phyloP scores from a whole-genome alignment of 768 basidiomycete genomes.

The Lactarius hengduanensis region DNA sequence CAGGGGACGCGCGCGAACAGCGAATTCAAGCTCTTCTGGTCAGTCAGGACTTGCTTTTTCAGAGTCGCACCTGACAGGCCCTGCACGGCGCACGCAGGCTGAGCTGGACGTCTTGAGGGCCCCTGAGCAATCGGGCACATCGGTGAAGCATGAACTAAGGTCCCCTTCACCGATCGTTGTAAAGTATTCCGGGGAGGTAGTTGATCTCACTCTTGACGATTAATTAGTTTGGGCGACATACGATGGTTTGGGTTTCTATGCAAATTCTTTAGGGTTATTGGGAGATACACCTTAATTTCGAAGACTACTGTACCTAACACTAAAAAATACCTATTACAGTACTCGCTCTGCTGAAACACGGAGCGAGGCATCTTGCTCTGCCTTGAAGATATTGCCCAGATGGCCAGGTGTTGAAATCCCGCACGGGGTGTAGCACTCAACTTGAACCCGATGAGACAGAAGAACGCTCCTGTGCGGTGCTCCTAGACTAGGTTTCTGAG shows the following conservation, averaged over 20 bases:
- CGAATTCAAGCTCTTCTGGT: conserved; percentile 20
- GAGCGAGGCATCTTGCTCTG: background rate
- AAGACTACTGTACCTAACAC: background rate
- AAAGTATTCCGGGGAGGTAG: conserved; percentile 1
- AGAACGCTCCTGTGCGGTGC: no score
- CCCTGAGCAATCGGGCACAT: conserved; percentile 2
- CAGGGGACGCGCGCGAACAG: background rate
- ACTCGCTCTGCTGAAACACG: background rate
- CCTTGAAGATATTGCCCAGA: background rate
- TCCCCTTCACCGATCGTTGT: conserved; percentile 12
- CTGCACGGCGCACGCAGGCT: conserved; percentile 6
- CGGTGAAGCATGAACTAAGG: conserved; percentile 13
- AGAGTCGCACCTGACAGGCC: background rate
- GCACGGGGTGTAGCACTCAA: background rate
- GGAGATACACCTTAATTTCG: background rate
- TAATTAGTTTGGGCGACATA: background rate
- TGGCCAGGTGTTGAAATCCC: background rate
- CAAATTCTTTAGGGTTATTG: background rate
- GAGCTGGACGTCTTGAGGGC: conserved; percentile 3
- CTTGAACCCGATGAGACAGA: no score
- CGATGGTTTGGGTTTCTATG: background rate
- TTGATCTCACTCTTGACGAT: conserved; percentile 22
- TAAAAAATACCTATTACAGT: background rate
- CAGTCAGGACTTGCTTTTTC: background rate
- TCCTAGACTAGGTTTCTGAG: no score